Base-by-base conservation (phyloP, 1,284 basidiomycete species). In the Megacollybia platyphylla region DNA sequence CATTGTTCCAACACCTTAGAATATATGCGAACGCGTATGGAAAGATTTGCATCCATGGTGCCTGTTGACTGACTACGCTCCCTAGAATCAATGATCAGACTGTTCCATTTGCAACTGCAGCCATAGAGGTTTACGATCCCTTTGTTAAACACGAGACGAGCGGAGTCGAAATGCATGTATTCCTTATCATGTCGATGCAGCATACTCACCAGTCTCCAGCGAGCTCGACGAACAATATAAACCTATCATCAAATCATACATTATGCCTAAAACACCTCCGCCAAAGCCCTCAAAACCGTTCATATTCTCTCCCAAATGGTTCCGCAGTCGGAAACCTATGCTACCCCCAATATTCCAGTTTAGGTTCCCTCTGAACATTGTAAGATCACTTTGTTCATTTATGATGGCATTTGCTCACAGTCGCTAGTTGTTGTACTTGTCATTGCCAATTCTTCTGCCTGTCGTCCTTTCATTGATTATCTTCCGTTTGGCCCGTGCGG, bases 11-110 rank as follows among this genome's bases (percentile, higher is more conserved):
- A 20, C 66, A 78, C 31, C 67, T 91, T 36, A 67, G 78, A 44
- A 74, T 97, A 46, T 96, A 90, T 52, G 91, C 88, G 7, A 94
- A 93, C 60, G 75, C 81, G 78, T 82, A 50, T 51, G 76, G 66
- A 4, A n/a, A 8, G 15, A 40, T 27, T 18, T 5, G 32, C 41
- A 42, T 48, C 15, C 29, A 29, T 35, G 27, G 38, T 44, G 28
- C 37, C 28, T 28, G 18, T 24, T 32, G 7, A 15, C 18, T 9
- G 27, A 32, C 29, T 31, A 13, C 15, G n/a, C 13, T 26, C 15
- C 46, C 13, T 46, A 74, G 75, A 2, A 62, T 88, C 30, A 79
- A 86, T 51, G 88, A 91, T 53, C 46, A 67, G 6, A 89, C 89
- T 2, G 90, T 93, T 1, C 87, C 88, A 2, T 93, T 86, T 52